Evolutionary conservation across 768 basidiomycete genomes (phyloP), one percentile per base, ranked within the genome.

Genomic region (Clavaria fumosa): DNA sequence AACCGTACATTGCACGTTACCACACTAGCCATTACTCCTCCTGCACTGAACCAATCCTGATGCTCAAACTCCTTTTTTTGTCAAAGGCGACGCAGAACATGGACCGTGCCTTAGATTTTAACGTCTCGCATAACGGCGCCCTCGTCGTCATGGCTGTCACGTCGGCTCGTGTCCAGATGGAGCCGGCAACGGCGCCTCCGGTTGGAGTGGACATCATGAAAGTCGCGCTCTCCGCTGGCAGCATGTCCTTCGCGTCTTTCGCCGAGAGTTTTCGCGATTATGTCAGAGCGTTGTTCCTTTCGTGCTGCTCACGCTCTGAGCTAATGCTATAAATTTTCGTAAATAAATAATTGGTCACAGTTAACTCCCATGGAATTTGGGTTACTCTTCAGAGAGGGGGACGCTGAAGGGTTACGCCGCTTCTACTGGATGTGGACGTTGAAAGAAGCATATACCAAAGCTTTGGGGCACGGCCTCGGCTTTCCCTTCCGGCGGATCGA

Each of bases 381-480:
- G 10, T 50, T 57, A n/a, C 37, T 70, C 24, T 50, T 59, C 34
- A n/a, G n/a, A n/a, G n/a, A n/a, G n/a, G n/a, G n/a, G n/a, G 52
- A 60, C 12, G 58, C 62, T 7, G 72, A 77, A 43, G 68, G 64
- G 2, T 56, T 81, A n/a, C 59, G 62, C 31, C 59, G 62, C 11
- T 80, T 89, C 53, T 84, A 79, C 50, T 77, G 77, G 66, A 70
- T 85, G 45, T 90, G 86, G 86, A 88, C 88, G 5, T 57, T 84
- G 52, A 91, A 91, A 56, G 86, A 91, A 53, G 85, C 88, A 3
- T 89, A 88, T 53, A 85, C 82, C 4, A 91, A 90, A 57, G 82
- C 84, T 2, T 64, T 89, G 23, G 88, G 88, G 1, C 51, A 79
- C 23, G 86, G 86, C 0, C 67, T 90, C 10, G 78, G 83, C 2